Evolutionary conservation across 1,284 basidiomycete species (phyloP), one percentile per base, ranked within the genome.

Genomic region (Trametes sp.): DNA sequence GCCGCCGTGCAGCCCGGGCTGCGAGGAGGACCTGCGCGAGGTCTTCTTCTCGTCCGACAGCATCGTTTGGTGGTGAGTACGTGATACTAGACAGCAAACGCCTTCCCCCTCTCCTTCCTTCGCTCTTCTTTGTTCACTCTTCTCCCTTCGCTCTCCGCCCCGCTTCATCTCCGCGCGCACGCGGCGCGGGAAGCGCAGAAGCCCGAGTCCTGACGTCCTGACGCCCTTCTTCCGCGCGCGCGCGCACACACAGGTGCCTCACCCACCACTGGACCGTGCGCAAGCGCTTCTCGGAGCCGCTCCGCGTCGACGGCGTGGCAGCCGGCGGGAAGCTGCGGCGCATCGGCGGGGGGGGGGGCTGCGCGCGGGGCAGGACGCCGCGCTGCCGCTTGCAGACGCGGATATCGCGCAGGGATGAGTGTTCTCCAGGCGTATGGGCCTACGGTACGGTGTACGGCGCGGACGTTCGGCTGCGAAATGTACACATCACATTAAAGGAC

Each of bases 11-110:
- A 82, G 82, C 33, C 76, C 80, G 26, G 87, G 84, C 2, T 89
- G 87, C 71, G n/a, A 49, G 11, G 86, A 89, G 63, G 72, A 60
- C 11, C 66, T 79, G 48, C 63, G 69, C 5, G 76, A 79, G 41
- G 77, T 77, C 6, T 82, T 85, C 64, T 82, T 85, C 65, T 83
- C 83, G 10, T 79, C 73, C 23, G 67, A 86, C 0, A 85, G 87
- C 67, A 86, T 89, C 63, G 57, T 89, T 1, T 84, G 82, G 83
- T 89, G 79, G 80, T 87, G 59, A n/a, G 65, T 87, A 61, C 24
- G 65, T 61, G 14, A 23, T 33, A 24, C n/a, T 19, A 28, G 16
- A 7, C 24, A n/a, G 10, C 36, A 19, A 8, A 10, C 36, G 1
- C n/a, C n/a, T n/a, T n/a, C 31, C 49, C 11, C 35, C 23, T n/a